Base-by-base conservation (phyloP, 768 basidiomycete genomes). In the Pulveroboletus sp. region DNA sequence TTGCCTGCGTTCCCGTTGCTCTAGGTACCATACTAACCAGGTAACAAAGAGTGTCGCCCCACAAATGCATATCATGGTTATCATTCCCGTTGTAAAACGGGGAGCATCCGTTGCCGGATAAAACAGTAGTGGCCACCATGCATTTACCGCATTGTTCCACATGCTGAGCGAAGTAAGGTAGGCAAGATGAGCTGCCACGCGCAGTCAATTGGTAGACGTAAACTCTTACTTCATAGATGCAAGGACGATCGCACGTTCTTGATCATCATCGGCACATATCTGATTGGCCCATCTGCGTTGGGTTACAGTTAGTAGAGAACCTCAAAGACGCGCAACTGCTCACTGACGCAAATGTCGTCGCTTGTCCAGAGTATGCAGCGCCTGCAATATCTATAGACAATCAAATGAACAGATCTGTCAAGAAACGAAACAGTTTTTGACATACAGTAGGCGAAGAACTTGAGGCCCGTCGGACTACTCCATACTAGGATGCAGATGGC, bases 221-320 rank as follows among this genome's bases (percentile, higher is more conserved):
- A 7, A 45, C 14, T 53, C 71, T 27, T 56, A 82, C 81, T 89
- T 89, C 87, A 90, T 89, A 6, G 80, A 82, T 21, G 82, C 85
- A 14, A 90, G 73, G 4, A 88, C 84, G 34, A 89, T 69, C 5
- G 73, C 79, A 37, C 86, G 77, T 57, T 86, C 82, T 61, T 83
- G 80, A 57, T 82, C 74, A 64, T 90, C 84, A 55, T 86, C 81
- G 23, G 80, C 76, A 49, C 82, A 84, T 43, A 86, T 77, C 60
- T 86, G 82, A 63, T 90, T 90, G n/a, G 86, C 85, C 87, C 88
- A 88, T 13, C 81, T 82, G 54, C 17, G 45, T n/a, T n/a, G n/a
- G n/a, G n/a, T n/a, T 20, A 51, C 19, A 32, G 21, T 51, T 39
- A 52, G 51, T 40, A 31, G 41, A 10, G 32, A 42, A n/a, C 10